Percentiles rank a stretch among this genome's conserved stretches.
These are phyloP conservation scores for Myxozyma neglecta DNA, from an alignment of 805 yeast species.

Conservation along the genomic window DNA sequence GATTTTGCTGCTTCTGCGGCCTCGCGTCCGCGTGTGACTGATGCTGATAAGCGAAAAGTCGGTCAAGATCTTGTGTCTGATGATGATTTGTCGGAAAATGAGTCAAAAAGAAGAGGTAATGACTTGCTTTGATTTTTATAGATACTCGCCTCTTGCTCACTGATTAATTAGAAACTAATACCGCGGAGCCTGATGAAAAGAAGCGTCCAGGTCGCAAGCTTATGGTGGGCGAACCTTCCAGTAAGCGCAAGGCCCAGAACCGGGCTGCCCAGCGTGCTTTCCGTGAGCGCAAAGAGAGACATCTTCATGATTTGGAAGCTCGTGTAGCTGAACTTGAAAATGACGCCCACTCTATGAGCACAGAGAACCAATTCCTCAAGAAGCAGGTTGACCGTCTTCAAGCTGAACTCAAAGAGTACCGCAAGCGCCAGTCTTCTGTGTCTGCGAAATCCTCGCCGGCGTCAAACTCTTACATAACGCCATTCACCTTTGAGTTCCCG, in stretches of 20 bases:
- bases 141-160: neutral
- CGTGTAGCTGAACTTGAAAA: conserved; percentile 72
- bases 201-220: conserved; percentile 81
- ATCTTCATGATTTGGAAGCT: conserved; percentile 80
- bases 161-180: neutral
- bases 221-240: conserved; percentile 72
- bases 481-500: conserved; percentile 58
- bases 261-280: conserved; percentile 98
- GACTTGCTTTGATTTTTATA: neutral
- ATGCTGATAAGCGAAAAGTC: conserved; percentile 28
- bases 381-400: conserved; percentile 74
- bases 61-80: conserved; percentile 20
- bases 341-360: conserved; percentile 63
- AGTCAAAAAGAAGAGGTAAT: conserved; percentile 24
- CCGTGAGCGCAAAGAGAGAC: conserved; percentile 87
- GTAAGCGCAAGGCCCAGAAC: conserved; percentile 92
- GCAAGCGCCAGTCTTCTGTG: conserved; percentile 40
- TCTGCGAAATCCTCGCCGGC: conserved; percentile 20
- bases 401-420: conserved; percentile 64
- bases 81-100: conserved; percentile 30
- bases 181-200: conserved; percentile 31
- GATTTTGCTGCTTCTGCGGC: neutral
- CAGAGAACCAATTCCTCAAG: conserved; percentile 72
- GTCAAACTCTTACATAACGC: conserved; percentile 18
- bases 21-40: neutral